These are phyloP conservation scores for Carex littledalei DNA, from an alignment of 176 grass and related monocot genomes.

Conservation along the genomic window DNA sequence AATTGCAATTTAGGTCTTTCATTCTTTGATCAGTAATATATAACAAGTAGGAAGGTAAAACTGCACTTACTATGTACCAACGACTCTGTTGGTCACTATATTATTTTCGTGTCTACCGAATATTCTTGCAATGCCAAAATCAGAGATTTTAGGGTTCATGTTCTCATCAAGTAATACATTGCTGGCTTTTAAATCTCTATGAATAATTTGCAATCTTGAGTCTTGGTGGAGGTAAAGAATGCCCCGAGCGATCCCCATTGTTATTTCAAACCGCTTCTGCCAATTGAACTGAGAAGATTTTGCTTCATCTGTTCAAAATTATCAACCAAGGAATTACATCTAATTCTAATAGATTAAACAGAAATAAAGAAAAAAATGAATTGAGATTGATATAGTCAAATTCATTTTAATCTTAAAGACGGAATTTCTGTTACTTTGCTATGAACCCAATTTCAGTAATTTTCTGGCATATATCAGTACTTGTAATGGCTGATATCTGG, in stretches of 20 bases:
- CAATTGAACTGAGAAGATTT: slow-evolving; percentile 41
- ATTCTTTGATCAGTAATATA: background rate
- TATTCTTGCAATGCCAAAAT: slow-evolving; percentile 77
- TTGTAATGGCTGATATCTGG: background rate
- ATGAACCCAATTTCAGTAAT: background rate
- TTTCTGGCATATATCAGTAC: background rate
- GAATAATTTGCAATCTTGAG: too few species aligned
- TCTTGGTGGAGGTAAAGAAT: slow-evolving; percentile 83
- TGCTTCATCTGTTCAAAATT: slow-evolving; percentile 39
- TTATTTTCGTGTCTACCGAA: slow-evolving; percentile 52
- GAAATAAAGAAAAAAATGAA: background rate
- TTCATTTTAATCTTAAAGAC: background rate
- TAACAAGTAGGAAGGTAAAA: background rate
- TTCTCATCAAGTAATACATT: slow-evolving; percentile 71
- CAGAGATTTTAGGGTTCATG: slow-evolving; percentile 91
- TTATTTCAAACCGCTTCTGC: slow-evolving; percentile 58
- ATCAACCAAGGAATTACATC: background rate
- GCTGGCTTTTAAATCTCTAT: too few species aligned
- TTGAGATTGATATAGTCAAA: background rate
- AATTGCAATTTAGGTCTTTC: background rate
- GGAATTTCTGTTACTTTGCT: background rate
- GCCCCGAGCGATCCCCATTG: slow-evolving; percentile 61
- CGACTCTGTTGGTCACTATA: slow-evolving; percentile 48
- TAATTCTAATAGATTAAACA: background rate
- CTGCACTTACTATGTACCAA: slow-evolving; percentile 72